Percentiles rank a stretch among this genome's conserved stretches.
Conservation (phyloP, 345 rosid species). For the Ceriops tagal region DNA sequence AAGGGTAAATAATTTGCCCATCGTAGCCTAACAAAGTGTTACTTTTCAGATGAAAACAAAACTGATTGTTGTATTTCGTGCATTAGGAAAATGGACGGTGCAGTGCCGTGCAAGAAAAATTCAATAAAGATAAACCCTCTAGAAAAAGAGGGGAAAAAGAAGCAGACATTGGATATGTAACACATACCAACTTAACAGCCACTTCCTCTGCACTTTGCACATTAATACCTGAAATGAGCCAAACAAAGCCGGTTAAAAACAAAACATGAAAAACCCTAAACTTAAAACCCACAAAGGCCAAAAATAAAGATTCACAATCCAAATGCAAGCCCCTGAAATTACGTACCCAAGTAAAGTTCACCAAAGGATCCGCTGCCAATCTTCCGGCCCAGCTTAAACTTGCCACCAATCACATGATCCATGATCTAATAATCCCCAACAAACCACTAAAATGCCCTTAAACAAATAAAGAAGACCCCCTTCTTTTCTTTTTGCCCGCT, state of each 20-base stretch:
- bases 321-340: neutral
- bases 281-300: neutral
- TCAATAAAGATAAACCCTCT: neutral
- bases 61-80: neutral
- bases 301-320: neutral
- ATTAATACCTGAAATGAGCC: constrained; percentile 47
- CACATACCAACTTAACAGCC: constrained; percentile 72
- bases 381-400: constrained; percentile 79
- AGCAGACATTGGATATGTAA: neutral
- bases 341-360: constrained; percentile 64
- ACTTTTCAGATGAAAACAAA: neutral
- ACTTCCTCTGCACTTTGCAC: constrained; percentile 78
- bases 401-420: constrained; percentile 63
- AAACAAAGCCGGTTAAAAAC: neutral
- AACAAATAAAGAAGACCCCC: neutral
- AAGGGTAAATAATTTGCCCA: neutral
- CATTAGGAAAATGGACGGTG: neutral
- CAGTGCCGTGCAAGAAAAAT: neutral
- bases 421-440: constrained; percentile 10
- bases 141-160: neutral
- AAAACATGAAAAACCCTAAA: constrained; percentile 7
- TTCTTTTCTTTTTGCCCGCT: too few relatives aligned
- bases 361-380: constrained; percentile 88
- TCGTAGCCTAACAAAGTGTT: neutral
- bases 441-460: neutral